phyloP scores from a whole-genome alignment of 768 basidiomycete species.

The Boletus insuetus region DNA sequence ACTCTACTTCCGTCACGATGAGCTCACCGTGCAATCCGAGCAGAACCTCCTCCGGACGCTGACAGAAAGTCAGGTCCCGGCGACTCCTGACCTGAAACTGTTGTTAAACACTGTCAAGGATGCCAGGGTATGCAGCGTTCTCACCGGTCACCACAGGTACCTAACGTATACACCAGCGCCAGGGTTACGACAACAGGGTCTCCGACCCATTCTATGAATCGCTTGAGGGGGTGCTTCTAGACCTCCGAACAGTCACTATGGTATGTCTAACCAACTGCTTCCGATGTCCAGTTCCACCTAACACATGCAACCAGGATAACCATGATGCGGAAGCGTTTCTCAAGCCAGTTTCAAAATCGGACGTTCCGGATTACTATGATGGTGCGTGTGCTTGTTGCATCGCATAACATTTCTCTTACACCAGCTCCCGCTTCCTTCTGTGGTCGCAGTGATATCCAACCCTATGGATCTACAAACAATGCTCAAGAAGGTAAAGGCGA shows the following conservation, averaged over 20 bases:
- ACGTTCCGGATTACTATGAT: slow-evolving; percentile 92
- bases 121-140: slow-evolving; percentile 63
- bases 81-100: slow-evolving; percentile 70
- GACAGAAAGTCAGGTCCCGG: slow-evolving; percentile 70
- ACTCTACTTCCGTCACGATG: background rate
- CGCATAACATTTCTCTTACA: slow-evolving; percentile 1
- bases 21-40: slow-evolving; percentile 1
- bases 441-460: slow-evolving; percentile 72
- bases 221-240: slow-evolving; percentile 81
- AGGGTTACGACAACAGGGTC: slow-evolving; percentile 61
- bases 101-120: slow-evolving; percentile 86
- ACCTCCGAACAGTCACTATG: slow-evolving; percentile 77
- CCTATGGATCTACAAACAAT: slow-evolving; percentile 97
- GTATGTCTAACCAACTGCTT: slow-evolving; percentile 37
- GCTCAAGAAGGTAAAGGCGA: slow-evolving; percentile 89
- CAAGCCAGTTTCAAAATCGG: slow-evolving; percentile 85
- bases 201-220: slow-evolving; percentile 93
- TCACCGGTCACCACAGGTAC: slow-evolving; percentile 6
- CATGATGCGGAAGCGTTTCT: slow-evolving; percentile 92
- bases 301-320: slow-evolving; percentile 56
- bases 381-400: slow-evolving; percentile 47
- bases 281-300: slow-evolving; percentile 27
- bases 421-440: background rate
- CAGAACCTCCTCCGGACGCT: slow-evolving; percentile 91
- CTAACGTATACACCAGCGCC: slow-evolving; percentile 37